Conservation (phyloP, 306 rosid species). For the Mimosa bimucronata region DNA sequence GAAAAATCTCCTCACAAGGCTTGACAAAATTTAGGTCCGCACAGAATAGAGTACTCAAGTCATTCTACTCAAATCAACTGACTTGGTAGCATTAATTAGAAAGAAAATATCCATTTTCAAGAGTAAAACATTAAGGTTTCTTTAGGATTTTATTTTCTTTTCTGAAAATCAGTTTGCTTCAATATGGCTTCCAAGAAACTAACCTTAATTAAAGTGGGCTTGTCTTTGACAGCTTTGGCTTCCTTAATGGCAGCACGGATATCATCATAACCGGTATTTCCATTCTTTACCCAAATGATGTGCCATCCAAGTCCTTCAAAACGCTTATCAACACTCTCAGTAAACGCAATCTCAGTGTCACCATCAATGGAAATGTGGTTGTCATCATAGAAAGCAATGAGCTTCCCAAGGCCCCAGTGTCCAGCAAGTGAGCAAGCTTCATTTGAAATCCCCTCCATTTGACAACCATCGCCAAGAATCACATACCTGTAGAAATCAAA, state of each 20-base stretch:
- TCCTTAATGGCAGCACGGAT: constrained; percentile 97
- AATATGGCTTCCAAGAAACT: constrained; percentile 35
- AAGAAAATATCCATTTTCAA: not conserved
- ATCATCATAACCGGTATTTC: constrained; percentile 95
- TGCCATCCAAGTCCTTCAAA: constrained; percentile 99
- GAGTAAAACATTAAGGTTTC: not conserved
- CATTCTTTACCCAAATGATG: constrained; percentile 97
- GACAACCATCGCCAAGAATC: constrained; percentile 96
- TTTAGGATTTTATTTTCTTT: no score
- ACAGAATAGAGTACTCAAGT: constrained; percentile 18
- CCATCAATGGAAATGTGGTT: constrained; percentile 98
- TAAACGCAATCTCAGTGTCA: constrained; percentile 94
- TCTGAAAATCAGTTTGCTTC: constrained; percentile 18
- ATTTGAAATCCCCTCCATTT: constrained; percentile 98
- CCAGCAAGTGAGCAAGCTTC: constrained; percentile 94
- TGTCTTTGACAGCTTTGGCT: constrained; percentile 96
- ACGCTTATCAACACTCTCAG: constrained; percentile 85
- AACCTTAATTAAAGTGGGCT: constrained; percentile 95
- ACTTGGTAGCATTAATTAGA: not conserved
- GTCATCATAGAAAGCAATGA: constrained; percentile 92
- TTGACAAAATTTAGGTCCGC: not conserved
- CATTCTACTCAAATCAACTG: not conserved
- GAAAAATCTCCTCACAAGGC: not conserved
- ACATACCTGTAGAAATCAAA: constrained; percentile 54
- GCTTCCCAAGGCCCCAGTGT: constrained; percentile 99